Percentiles rank a stretch among this genome's conserved stretches.
Conservation (phyloP, 371 early-diverging fungal genomes). For the Zychaea mexicana region DNA sequence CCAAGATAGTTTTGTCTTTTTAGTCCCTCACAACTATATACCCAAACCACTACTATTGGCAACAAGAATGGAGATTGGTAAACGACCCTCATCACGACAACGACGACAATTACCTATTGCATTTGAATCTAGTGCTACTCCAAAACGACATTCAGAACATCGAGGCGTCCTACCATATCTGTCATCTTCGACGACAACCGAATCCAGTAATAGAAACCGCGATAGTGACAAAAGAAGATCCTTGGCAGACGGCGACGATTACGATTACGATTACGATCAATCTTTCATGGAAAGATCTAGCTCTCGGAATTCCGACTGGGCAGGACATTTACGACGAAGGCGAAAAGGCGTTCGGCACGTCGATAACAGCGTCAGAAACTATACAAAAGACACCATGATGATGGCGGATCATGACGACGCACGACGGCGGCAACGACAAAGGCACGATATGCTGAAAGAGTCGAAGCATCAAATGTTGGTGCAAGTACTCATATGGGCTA, state of each 20-base stretch:
- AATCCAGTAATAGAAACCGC: no score
- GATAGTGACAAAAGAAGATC: not conserved
- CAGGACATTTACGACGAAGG: not conserved
- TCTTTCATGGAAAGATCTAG: not conserved
- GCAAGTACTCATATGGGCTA: slow-evolving; percentile 2
- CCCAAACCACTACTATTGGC: no score
- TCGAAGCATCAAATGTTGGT: not conserved
- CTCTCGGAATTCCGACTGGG: not conserved
- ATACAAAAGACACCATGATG: no score
- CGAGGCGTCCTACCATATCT: not conserved
- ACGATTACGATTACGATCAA: not conserved
- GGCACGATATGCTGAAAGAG: not conserved
- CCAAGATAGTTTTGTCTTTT: not conserved
- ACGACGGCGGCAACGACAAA: not conserved
- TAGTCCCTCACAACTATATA: no score
- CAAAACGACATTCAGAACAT: not conserved
- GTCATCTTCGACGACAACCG: not conserved
- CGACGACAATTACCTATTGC: slow-evolving; percentile 6
- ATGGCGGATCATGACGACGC: not conserved
- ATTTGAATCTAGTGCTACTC: not conserved
- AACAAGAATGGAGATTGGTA: slow-evolving; percentile 8
- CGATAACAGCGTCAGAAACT: not conserved
- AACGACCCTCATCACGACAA: slow-evolving; percentile 7
- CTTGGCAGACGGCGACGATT: not conserved
- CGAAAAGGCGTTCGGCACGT: not conserved